phyloP scores from a whole-genome alignment of 2,329 filamentous ascomycete species.

The Plectosphaerella cucumerina region DNA sequence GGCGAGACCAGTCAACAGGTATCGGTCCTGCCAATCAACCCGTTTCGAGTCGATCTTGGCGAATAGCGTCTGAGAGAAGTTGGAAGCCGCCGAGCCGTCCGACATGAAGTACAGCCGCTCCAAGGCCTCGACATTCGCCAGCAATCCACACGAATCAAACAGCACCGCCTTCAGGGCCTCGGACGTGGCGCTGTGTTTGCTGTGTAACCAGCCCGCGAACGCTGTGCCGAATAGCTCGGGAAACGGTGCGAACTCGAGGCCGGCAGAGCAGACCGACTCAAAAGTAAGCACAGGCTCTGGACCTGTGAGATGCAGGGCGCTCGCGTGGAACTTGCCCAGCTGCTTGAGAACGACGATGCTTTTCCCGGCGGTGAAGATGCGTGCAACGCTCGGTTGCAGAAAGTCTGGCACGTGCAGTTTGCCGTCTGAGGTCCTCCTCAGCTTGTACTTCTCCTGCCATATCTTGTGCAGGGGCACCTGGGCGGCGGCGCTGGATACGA shows the following conservation, averaged over 20 bases:
- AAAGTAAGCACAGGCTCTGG: constrained; percentile 51
- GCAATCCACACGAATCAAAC: constrained; percentile 65
- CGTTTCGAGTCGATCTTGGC: constrained; percentile 63
- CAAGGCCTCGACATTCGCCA: constrained; percentile 60
- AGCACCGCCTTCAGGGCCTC: constrained; percentile 61
- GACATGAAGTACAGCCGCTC: constrained; percentile 72
- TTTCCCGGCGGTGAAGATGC: constrained; percentile 85
- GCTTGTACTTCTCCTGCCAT: constrained; percentile 71
- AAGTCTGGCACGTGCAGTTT: constrained; percentile 69
- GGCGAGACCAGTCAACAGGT: constrained; percentile 72
- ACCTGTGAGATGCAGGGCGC: constrained; percentile 23
- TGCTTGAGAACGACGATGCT: constrained; percentile 79
- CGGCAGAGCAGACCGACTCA: constrained; percentile 46
- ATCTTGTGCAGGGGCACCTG: constrained; percentile 58
- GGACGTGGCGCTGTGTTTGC: constrained; percentile 68
- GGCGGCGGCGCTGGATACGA: constrained; percentile 53
- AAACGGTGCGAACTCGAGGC: constrained; percentile 58
- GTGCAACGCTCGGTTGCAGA: constrained; percentile 61
- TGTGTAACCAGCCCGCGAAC: constrained; percentile 73
- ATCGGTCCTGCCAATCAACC: constrained; percentile 72
- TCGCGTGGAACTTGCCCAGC: constrained; percentile 50
- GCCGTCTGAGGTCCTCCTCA: constrained; percentile 58
- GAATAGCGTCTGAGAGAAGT: constrained; percentile 68
- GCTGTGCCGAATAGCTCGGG: constrained; percentile 67
- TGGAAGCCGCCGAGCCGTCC: constrained; percentile 64